These are phyloP conservation scores for Pleurozium schreberi DNA, from an alignment of 225 moss, liverwort and hornwort species.

Conservation along the genomic window DNA sequence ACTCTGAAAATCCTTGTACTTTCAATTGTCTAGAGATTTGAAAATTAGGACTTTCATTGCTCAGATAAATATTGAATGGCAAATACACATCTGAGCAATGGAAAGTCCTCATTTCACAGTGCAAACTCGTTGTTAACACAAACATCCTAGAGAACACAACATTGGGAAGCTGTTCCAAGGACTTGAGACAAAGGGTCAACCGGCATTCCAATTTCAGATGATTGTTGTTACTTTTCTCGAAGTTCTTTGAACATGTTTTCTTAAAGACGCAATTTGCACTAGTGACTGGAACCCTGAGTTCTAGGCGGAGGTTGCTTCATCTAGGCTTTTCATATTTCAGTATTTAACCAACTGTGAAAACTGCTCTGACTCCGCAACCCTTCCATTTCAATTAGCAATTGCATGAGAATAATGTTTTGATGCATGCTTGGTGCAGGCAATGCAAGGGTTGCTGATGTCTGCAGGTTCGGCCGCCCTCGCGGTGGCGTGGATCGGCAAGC, in stretches of 20 bases:
- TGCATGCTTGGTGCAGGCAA: conserved; percentile 6
- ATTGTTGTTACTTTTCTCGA: neutral
- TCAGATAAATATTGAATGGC: neutral
- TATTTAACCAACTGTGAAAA: neutral
- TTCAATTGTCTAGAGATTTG: neutral
- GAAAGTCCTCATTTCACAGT: neutral
- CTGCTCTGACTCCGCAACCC: neutral
- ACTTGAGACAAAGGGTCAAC: neutral
- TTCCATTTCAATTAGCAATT: neutral
- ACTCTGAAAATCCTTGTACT: neutral
- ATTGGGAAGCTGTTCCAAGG: neutral
- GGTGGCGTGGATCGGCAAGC: conserved; percentile 39
- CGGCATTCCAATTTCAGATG: neutral
- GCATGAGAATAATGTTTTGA: neutral
- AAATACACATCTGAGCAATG: neutral
- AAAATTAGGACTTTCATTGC: neutral
- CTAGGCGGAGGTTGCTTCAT: neutral
- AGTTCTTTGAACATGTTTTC: neutral
- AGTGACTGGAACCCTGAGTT: neutral
- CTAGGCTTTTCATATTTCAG: neutral
- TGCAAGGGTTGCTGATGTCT: conserved; percentile 28
- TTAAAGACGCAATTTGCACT: neutral
- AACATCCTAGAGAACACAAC: neutral
- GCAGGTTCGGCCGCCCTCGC: conserved; percentile 30
- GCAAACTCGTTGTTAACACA: neutral